Conservation (phyloP, 441 rosid genomes). For the Capsella rubella region DNA sequence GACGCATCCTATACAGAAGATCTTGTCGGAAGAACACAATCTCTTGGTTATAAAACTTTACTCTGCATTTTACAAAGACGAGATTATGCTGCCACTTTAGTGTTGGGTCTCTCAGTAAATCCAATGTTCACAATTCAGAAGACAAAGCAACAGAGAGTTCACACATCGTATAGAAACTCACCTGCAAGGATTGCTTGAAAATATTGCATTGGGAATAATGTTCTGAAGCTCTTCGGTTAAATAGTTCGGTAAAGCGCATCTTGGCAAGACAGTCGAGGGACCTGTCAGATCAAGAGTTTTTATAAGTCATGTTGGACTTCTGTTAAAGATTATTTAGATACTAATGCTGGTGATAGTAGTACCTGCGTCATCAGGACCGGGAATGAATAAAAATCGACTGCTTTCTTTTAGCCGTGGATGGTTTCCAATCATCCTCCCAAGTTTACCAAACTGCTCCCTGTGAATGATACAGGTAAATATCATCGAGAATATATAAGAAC, state of each 20-base stretch:
- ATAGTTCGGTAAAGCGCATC: constrained; percentile 79
- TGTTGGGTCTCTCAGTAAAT: constrained; percentile 4
- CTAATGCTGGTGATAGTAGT: constrained; percentile 41
- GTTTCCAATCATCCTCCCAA: constrained; percentile 74
- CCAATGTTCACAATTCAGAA: background rate
- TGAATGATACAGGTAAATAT: constrained; percentile 31
- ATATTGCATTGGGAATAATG: constrained; percentile 76
- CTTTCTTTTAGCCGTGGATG: constrained; percentile 76
- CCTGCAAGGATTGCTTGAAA: constrained; percentile 98
- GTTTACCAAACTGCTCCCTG: constrained; percentile 78
- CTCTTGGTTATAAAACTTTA: constrained; percentile 90
- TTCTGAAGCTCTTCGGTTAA: constrained; percentile 77
- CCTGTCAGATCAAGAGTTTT: constrained; percentile 55
- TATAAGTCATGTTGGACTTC: constrained; percentile 28
- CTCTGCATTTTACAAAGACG: constrained; percentile 53
- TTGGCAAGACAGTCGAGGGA: constrained; percentile 85
- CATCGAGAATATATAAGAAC: constrained; percentile 20
- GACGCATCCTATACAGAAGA: constrained; percentile 89
- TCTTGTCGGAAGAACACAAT: constrained; percentile 91
- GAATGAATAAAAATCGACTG: constrained; percentile 82
- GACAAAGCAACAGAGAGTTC: constrained; percentile 2
- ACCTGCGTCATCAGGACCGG: constrained; percentile 97
- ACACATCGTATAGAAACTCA: constrained; percentile 37
- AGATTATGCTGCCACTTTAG: constrained; percentile 8
- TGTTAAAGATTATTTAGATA: constrained; percentile 19